These are phyloP conservation scores for Pythium periplocum DNA, from an alignment of 352 stramenopile genomes.

Conservation along the genomic window DNA sequence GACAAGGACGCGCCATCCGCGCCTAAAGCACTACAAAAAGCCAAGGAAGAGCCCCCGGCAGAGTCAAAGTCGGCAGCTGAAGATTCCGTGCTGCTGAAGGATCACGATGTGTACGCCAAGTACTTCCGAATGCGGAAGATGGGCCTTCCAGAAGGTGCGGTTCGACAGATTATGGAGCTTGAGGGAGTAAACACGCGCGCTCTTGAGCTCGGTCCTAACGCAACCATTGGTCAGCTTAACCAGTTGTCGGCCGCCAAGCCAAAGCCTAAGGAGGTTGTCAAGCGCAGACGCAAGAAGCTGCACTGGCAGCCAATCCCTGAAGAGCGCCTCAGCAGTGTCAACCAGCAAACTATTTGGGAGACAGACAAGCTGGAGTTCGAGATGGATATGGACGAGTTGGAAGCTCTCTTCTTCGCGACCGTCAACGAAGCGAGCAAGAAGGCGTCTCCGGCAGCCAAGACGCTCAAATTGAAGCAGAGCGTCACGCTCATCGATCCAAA, in stretches of 20 bases:
- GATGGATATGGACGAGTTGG: slow-evolving; percentile 86
- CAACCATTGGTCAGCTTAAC: no score
- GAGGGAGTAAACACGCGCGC: slow-evolving; percentile 42
- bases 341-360: slow-evolving; percentile 79
- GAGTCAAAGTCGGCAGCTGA: no score
- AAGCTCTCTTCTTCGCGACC: slow-evolving; percentile 81
- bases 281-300: slow-evolving; percentile 71
- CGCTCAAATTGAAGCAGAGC: slow-evolving; percentile 69
- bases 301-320: slow-evolving; percentile 87
- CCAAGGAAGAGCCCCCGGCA: neutral
- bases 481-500: slow-evolving; percentile 94
- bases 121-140: slow-evolving; percentile 95
- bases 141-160: slow-evolving; percentile 75
- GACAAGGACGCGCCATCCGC: neutral
- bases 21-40: slow-evolving; percentile 4
- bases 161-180: slow-evolving; percentile 77
- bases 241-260: no score
- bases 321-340: slow-evolving; percentile 65
- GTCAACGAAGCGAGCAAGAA: slow-evolving; percentile 56
- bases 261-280: no score
- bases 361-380: slow-evolving; percentile 65
- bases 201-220: slow-evolving; percentile 64
- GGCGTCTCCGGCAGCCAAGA: slow-evolving; percentile 22
- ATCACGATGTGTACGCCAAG: slow-evolving; percentile 63
- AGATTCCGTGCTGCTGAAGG: slow-evolving; percentile 20